Evolutionary conservation across 495 filamentous ascomycete species (phyloP), one percentile per base, ranked within the genome.

Genomic region (Podospora bellae-mahoneyi): DNA sequence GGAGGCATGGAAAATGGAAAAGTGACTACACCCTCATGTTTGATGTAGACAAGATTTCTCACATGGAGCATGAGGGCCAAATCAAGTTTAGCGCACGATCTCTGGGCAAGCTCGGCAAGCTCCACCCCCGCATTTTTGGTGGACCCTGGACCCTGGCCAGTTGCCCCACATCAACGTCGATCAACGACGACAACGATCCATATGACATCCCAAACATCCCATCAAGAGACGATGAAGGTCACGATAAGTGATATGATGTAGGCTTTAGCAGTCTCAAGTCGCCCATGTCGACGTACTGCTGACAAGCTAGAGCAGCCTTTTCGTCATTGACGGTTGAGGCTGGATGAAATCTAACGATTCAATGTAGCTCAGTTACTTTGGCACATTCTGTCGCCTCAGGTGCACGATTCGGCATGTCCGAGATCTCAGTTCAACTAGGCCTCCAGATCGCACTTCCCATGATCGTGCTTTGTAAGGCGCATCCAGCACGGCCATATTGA

Each of bases 71-170:
- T 3, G 6, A 48, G 9, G 39, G 9, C 39, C 39, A 48, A 48
- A 48, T 48, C 2, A 10, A 48, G 39, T 48, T 13, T 48, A 48
- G 39, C 15, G 39, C 39, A 13, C 15, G 39, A 48, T 48, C 39
- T 48, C 39, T 48, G 39, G 39, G 39, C 10, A 48, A 48, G 39
- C 39, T 48, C 39, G 39, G 55, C n/a, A 58, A 26, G 55, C n/a
- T 26, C 55, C 55, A 58, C 55, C 55, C 55, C 55, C 55, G 55
- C 55, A 58, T 58, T 26, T 58, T 56, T 4, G n/a, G 23, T 58
- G 39, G 39, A 48, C 9, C 39, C 39, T 48, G 39, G 39, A 48
- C 39, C 39, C 39, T 48, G 7, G 39, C n/a, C 4, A 15, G 0
- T 16, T 26, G 55, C 55, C 55, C 55, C 55, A 58, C 55, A 19